Base-by-base conservation (phyloP, 2,329 filamentous ascomycete genomes). In the Hymenotorrendiella dingleyae region DNA sequence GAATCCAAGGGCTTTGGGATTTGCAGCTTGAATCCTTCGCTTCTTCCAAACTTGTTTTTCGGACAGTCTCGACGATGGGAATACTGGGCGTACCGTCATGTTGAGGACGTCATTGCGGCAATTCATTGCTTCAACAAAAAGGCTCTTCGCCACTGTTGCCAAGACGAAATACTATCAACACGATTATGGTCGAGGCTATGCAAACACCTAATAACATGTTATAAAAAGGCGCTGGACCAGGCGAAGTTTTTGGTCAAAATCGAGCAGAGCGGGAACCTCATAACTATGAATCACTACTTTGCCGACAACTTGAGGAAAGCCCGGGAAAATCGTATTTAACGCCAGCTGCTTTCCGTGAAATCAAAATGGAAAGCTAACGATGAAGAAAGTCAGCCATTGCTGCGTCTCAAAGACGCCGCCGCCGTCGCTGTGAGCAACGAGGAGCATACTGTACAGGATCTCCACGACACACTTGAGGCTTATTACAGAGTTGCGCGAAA, bases 401-500 rank as follows among this genome's bases (percentile, higher is more conserved):
- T n/a, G n/a, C n/a, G n/a, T n/a, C n/a, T n/a, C n/a, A n/a, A n/a
- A n/a, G n/a, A n/a, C n/a, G n/a, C n/a, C n/a, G n/a, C n/a, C n/a
- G n/a, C n/a, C n/a, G n/a, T n/a, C 6, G 5, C 30, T 6, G 47
- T 47, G 36, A 35, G 35, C 46, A 69, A 67, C 38, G 57, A 60
- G 0, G 54, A 68, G 4, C 59, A 69, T 29, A 59, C 62, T 1
- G 51, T 67, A 3, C 64, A 73, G 24, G 69, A 79, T 6, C 70
- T 84, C 5, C 76, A 82, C 40, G 74, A 84, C 45, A 72, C 75
- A 2, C 64, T 86, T 0, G 58, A 67, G 27, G 68, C 72, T 1
- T 86, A 81, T 59, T 85, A 86, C 63, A 69, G 74, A 19, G 72
- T 83, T 2, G 69, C 78, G 0, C 66, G 66, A 11, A 74, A 74